Evolutionary conservation across 805 yeast genomes (phyloP), one percentile per base, ranked within the genome.

Genomic region (Suhomyces canberraensis): DNA sequence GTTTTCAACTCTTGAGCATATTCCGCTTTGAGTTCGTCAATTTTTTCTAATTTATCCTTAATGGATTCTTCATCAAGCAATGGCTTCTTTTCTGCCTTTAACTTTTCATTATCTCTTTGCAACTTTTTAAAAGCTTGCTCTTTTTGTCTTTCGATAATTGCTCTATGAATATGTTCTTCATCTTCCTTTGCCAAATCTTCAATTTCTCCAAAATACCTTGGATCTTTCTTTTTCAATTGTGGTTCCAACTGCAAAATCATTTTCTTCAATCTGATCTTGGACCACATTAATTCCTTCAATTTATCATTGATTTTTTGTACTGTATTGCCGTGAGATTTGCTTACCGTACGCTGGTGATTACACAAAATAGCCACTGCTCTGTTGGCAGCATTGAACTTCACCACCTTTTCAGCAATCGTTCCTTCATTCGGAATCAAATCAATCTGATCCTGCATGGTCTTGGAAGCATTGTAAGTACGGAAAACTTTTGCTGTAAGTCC

Each of bases 401-500:
- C 81, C 35, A 90, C 81, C 51, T 88, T 91, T 56, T 90, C 97
- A 16, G 84, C 82, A 3, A 87, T 84, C 0, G 95, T 78, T 18
- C 96, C 96, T 54, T 78, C 84, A 56, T 87, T 84, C n/a, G 82
- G 73, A 47, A 91, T 88, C 51, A 81, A 64, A 55, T 85, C 95
- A 42, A 91, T 62, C 58, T 88, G 96, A 52, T 90, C 95, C 60
- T 90, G 97, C 97, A 90, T 91, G 2, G 96, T 89, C 59, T 86
- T 85, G 1, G 96, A 86, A 1, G 98, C 98, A 64, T 90, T 90
- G 56, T 86, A 90, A 0, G 98, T 90, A 80, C 98, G 95, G 72
- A 90, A 91, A 15, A 90, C 97, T 61, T 90, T 90, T 4, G 98
- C 98, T 0, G 97, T 89, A 46, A 90, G 71, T 0, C 98, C 98